A percentile compares a stretch with the other conserved stretches of the same genome.
Conservation (phyloP, 495 filamentous ascomycete genomes). For the Chaetomidium leptoderma region DNA sequence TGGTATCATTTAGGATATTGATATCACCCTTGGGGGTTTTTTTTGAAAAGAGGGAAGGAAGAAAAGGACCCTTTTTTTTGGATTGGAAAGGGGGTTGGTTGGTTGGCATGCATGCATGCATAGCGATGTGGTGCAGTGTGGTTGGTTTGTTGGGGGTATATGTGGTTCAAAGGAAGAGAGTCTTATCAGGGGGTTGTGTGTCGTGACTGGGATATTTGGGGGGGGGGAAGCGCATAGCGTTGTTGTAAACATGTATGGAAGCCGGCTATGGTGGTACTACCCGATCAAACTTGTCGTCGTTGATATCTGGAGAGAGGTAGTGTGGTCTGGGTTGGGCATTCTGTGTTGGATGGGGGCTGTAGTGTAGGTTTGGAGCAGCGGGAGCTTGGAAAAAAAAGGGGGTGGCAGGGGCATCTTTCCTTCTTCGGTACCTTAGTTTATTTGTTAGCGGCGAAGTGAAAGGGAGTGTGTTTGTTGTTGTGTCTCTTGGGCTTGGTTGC, state of each 20-base stretch:
- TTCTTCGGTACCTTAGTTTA: neutral
- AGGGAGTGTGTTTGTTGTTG: neutral
- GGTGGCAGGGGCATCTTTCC: neutral
- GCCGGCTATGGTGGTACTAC: too few species aligned
- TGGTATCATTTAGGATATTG: slow-evolving; percentile 46
- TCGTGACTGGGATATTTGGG: too few species aligned
- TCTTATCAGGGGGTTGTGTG: too few species aligned
- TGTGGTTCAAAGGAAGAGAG: too few species aligned
- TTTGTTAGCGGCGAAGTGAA: neutral
- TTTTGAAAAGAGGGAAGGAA: slow-evolving; percentile 31
- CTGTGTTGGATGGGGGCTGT: neutral
- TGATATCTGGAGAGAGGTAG: too few species aligned
- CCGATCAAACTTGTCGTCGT: neutral
- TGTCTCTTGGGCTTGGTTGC: too few species aligned
- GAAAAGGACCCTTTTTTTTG: too few species aligned
- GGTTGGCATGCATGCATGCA: too few species aligned
- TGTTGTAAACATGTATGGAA: too few species aligned
- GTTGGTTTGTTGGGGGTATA: too few species aligned
- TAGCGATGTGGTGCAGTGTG: too few species aligned
- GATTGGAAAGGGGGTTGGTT: neutral
- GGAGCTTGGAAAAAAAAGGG: neutral
- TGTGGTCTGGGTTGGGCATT: neutral
- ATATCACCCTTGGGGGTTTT: slow-evolving; percentile 52
- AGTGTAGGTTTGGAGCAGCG: neutral
- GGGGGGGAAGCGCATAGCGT: too few species aligned